Percentiles rank a stretch among this genome's conserved stretches.
Evolutionary conservation across 2,329 filamentous ascomycete genomes (phyloP).

Genomic region (Helotiales sp.): DNA sequence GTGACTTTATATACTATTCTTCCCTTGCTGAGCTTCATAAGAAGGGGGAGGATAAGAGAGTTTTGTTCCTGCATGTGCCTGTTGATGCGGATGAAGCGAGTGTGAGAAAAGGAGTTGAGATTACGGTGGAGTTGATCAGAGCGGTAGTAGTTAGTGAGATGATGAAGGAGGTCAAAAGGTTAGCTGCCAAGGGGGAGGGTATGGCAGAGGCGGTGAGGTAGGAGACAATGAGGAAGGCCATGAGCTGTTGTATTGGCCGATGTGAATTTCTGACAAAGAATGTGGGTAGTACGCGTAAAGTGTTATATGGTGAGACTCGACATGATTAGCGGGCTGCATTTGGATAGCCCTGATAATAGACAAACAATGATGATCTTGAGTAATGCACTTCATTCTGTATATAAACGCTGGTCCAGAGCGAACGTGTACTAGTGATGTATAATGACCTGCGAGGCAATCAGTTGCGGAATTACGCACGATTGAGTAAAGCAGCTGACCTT

Average conservation of each 20-base stretch:
- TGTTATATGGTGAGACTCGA: not conserved
- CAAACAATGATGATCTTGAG: not conserved
- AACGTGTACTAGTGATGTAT: too few species aligned
- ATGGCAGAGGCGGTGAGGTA: not conserved
- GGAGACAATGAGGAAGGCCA: not conserved
- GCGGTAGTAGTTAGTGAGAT: conserved; percentile 49
- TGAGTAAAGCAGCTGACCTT: too few species aligned
- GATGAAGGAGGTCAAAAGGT: conserved; percentile 19
- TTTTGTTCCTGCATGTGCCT: conserved; percentile 74
- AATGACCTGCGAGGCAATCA: too few species aligned
- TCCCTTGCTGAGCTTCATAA: conserved; percentile 60
- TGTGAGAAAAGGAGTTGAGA: conserved; percentile 49
- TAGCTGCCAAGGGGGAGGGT: not conserved
- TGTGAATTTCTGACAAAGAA: too few species aligned
- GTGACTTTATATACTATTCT: conserved; percentile 77
- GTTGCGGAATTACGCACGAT: too few species aligned
- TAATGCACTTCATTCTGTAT: too few species aligned
- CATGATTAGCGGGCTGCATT: conserved; percentile 1
- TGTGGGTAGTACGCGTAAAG: not conserved
- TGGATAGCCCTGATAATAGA: not conserved
- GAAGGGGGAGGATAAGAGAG: conserved; percentile 46
- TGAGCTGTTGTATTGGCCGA: not conserved
- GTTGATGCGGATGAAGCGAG: conserved; percentile 51
- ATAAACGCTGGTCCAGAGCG: too few species aligned
- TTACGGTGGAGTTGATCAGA: conserved; percentile 55